Conservation (phyloP, 352 stramenopile genomes). For the Phytophthora agathidicida region DNA sequence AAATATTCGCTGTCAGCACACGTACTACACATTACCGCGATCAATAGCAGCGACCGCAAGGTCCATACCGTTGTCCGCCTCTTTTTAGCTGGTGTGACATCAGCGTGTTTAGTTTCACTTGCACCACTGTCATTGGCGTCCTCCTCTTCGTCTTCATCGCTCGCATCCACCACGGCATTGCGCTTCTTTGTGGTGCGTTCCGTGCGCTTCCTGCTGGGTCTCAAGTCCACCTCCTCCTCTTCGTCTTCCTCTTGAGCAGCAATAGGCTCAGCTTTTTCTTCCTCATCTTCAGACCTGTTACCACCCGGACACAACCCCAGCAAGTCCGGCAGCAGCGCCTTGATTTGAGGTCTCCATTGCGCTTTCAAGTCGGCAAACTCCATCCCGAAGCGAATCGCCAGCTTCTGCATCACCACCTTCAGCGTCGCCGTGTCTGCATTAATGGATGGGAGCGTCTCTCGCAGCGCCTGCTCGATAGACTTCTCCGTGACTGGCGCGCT, state of each 20-base stretch:
- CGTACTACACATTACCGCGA: neutral
- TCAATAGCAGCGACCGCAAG: neutral
- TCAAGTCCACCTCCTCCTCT: constrained; percentile 31
- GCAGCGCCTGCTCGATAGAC: constrained; percentile 42
- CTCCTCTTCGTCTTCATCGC: constrained; percentile 45
- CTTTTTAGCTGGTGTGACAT: constrained; percentile 24
- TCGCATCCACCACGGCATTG: constrained; percentile 49
- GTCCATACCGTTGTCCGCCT: constrained; percentile 31
- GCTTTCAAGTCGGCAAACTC: constrained; percentile 47
- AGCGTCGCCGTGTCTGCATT: constrained; percentile 58
- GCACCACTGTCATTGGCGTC: constrained; percentile 31
- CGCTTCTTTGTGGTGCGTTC: constrained; percentile 24
- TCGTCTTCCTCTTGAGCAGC: constrained; percentile 27
- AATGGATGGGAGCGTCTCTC: constrained; percentile 62
- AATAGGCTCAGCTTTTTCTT: constrained; percentile 9
- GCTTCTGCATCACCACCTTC: constrained; percentile 49
- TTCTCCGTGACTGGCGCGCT: constrained; percentile 33
- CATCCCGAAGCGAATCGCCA: constrained; percentile 59
- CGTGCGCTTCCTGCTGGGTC: constrained; percentile 32
- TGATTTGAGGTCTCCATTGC: constrained; percentile 54
- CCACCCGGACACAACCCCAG: constrained; percentile 40
- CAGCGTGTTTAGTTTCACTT: constrained; percentile 34
- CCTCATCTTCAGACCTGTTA: constrained; percentile 14
- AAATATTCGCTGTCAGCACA: neutral
- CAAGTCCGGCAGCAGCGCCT: constrained; percentile 54